Conservation (phyloP, 1,139 yeast species). For the Wickerhamomyces sp. region DNA sequence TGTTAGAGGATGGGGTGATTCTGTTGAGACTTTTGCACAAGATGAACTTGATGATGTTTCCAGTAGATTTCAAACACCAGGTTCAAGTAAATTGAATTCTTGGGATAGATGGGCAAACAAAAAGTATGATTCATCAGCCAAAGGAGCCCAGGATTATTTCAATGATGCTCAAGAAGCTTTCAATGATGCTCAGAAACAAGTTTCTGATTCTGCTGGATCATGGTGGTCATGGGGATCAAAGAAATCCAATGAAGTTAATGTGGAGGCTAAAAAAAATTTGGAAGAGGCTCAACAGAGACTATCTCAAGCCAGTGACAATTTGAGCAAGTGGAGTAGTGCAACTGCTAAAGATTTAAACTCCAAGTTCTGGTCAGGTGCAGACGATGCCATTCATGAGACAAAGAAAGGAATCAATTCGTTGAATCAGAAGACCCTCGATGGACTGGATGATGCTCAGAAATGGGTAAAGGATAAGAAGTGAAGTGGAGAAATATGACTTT, state of each 20-base stretch:
- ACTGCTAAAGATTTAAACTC: slow-evolving; percentile 16
- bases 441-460: slow-evolving; percentile 24
- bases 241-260: slow-evolving; percentile 28
- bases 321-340: slow-evolving; percentile 20
- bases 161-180: slow-evolving; percentile 24
- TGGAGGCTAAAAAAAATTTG: slow-evolving; percentile 27
- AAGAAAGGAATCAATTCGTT: slow-evolving; percentile 26
- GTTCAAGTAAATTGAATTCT: slow-evolving; percentile 11
- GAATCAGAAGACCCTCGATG: slow-evolving; percentile 26
- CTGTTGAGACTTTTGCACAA: slow-evolving; percentile 35
- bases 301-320: slow-evolving; percentile 23
- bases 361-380: slow-evolving; percentile 27
- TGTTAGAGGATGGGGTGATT: slow-evolving; percentile 41
- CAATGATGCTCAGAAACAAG: slow-evolving; percentile 29
- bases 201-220: slow-evolving; percentile 24
- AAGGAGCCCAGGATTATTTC: slow-evolving; percentile 27
- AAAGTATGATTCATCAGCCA: slow-evolving; percentile 25
- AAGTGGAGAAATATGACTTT: background rate
- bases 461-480: slow-evolving; percentile 26
- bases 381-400: slow-evolving; percentile 25
- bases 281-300: slow-evolving; percentile 26
- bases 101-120: slow-evolving; percentile 23
- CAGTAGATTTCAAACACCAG: background rate
- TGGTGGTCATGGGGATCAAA: slow-evolving; percentile 31
- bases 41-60: slow-evolving; percentile 34